Conservation (phyloP, 371 early-diverging fungal genomes). For the Rhizopus arrhizus region DNA sequence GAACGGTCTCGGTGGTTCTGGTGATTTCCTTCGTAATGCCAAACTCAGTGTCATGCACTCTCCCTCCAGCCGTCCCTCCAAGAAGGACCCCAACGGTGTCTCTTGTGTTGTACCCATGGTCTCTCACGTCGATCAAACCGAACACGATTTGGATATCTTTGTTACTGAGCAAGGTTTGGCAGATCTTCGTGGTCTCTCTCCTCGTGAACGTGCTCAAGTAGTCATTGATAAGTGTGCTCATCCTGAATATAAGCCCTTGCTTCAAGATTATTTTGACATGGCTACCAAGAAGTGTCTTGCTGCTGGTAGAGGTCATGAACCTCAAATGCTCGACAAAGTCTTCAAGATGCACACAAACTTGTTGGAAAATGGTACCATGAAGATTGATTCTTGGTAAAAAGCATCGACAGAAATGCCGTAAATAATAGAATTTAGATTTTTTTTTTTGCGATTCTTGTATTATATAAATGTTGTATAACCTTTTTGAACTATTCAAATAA, state of each 20-base stretch:
- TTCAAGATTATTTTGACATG: conserved; percentile 55
- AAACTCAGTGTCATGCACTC: conserved; percentile 59
- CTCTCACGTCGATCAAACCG: conserved; percentile 57
- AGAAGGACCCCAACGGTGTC: conserved; percentile 53
- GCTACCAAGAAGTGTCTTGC: conserved; percentile 56
- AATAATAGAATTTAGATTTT: too few species aligned
- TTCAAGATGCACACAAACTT: conserved; percentile 61
- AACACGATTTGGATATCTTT: conserved; percentile 56
- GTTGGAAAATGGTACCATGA: conserved; percentile 60
- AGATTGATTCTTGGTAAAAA: conserved; percentile 54
- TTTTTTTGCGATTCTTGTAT: too few species aligned
- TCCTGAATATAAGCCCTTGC: conserved; percentile 53
- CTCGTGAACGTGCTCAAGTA: conserved; percentile 55
- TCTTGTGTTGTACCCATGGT: conserved; percentile 58
- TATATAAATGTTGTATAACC: too few species aligned
- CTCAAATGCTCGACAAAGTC: conserved; percentile 59
- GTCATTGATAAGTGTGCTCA: conserved; percentile 59
- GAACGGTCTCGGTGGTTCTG: conserved; percentile 58
- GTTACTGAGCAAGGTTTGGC: conserved; percentile 62
- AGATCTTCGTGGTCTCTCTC: conserved; percentile 56
- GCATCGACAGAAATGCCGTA: neutral
- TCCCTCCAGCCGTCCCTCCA: conserved; percentile 54
- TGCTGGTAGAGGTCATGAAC: conserved; percentile 55
- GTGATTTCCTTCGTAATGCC: conserved; percentile 55
- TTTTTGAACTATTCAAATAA: too few species aligned